These are phyloP conservation scores for Mycena galopus DNA, from an alignment of 768 basidiomycete species.

Conservation along the genomic window DNA sequence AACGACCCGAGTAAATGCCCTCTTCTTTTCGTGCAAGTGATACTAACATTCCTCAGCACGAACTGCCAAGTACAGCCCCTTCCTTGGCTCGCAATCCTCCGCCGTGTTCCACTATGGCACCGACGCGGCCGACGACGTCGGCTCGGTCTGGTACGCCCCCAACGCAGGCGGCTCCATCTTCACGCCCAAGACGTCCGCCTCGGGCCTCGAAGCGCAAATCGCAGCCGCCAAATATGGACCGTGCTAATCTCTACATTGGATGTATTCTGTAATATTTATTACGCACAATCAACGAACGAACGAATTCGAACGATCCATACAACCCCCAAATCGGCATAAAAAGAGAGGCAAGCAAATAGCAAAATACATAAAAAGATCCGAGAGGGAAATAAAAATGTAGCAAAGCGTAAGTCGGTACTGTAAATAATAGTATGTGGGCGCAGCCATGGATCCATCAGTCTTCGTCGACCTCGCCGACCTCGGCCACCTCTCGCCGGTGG, in stretches of 20 bases:
- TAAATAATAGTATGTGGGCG: slow-evolving; percentile 9
- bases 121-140: slow-evolving; percentile 54
- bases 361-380: slow-evolving; percentile 28
- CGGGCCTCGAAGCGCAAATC: slow-evolving; percentile 58
- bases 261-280: slow-evolving; percentile 11
- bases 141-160: slow-evolving; percentile 62
- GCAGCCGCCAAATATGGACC: slow-evolving; percentile 59
- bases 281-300: not conserved
- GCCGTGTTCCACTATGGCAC: slow-evolving; percentile 61
- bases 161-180: slow-evolving; percentile 50
- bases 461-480: slow-evolving; percentile 42
- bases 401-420: slow-evolving; percentile 26
- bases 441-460: slow-evolving; percentile 1
- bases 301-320: slow-evolving; percentile 20
- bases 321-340: not conserved
- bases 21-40: too few species aligned
- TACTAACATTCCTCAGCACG: slow-evolving; percentile 45
- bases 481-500: slow-evolving; percentile 61
- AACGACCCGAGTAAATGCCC: too few species aligned
- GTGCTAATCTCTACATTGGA: slow-evolving; percentile 28
- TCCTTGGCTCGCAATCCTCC: slow-evolving; percentile 55
- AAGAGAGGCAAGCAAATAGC: not conserved
- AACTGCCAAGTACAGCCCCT: slow-evolving; percentile 57
- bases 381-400: slow-evolving; percentile 14
- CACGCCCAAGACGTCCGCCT: slow-evolving; percentile 58